A percentile compares a stretch with the other conserved stretches of the same genome.
Evolutionary conservation across 176 grass and related monocot genomes (phyloP).

Genomic region (Elymus sibiricus): DNA sequence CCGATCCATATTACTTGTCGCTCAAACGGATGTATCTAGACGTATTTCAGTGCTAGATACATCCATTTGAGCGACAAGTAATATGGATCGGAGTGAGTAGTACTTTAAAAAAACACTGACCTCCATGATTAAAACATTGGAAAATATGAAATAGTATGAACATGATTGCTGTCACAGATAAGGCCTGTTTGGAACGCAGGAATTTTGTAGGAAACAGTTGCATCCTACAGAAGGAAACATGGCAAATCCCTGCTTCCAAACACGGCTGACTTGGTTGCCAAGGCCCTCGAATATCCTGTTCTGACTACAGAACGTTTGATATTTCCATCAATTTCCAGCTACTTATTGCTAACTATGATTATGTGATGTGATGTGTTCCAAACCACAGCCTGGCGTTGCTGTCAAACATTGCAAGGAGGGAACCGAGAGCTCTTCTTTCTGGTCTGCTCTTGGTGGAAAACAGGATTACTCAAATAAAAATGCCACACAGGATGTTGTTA

Average conservation of each 20-base stretch:
- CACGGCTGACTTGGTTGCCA: background rate
- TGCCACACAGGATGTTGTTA: constrained; percentile 48
- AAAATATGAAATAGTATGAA: background rate
- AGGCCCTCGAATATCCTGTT: background rate
- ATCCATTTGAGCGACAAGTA: no score
- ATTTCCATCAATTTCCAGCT: background rate
- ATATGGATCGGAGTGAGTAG: background rate
- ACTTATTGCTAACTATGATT: background rate
- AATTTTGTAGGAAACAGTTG: background rate
- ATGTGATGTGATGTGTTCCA: constrained; percentile 23
- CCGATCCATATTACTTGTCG: no score
- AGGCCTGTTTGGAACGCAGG: background rate
- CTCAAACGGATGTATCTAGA: no score
- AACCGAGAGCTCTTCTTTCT: constrained; percentile 79
- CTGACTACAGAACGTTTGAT: background rate
- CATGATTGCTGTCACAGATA: background rate
- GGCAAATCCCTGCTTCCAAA: constrained; percentile 3
- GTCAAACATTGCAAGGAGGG: constrained; percentile 89
- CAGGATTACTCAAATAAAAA: constrained; percentile 64
- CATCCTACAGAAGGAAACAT: background rate
- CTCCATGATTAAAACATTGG: background rate
- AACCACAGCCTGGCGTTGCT: constrained; percentile 60
- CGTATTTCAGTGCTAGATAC: no score
- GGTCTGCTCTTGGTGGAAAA: constrained; percentile 88
- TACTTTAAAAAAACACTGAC: background rate